Evolutionary conservation across 2,329 filamentous ascomycete genomes (phyloP).

Genomic region (Colletotrichum aenigma): DNA sequence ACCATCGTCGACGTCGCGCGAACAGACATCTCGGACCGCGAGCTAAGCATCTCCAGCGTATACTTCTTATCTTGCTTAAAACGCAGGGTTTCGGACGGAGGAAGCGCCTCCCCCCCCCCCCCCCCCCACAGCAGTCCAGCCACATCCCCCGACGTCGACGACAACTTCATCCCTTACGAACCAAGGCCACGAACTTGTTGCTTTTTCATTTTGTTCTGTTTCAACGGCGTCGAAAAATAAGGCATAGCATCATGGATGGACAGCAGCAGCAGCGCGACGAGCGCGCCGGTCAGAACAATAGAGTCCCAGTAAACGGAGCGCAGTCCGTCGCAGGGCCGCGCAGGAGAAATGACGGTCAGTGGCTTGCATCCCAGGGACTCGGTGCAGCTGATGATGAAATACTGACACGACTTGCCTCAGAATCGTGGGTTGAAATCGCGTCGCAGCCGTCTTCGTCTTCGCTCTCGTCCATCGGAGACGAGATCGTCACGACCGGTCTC

Average conservation of each 20-base stretch:
- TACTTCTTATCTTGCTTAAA: constrained; percentile 16
- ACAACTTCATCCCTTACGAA: background rate
- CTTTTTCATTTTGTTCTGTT: background rate
- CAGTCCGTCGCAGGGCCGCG: constrained; percentile 14
- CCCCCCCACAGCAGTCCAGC: constrained; percentile 14
- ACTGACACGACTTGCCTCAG: constrained; percentile 47
- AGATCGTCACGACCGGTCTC: constrained; percentile 89
- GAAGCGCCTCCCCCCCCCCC: constrained; percentile 5
- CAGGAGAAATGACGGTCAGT: constrained; percentile 22
- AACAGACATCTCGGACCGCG: constrained; percentile 20
- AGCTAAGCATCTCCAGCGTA: constrained; percentile 12
- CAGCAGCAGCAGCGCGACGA: constrained; percentile 20
- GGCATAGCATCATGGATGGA: constrained; percentile 9
- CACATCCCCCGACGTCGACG: constrained; percentile 2
- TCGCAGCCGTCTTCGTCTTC: constrained; percentile 95
- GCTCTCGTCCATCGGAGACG: constrained; percentile 82
- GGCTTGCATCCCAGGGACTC: constrained; percentile 21
- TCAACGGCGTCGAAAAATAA: background rate
- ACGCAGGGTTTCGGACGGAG: constrained; percentile 20
- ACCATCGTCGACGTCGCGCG: background rate
- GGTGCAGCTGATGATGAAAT: background rate
- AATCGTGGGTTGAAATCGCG: constrained; percentile 95
- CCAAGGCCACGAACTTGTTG: background rate
- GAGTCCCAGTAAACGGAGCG: constrained; percentile 15
- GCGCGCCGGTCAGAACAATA: constrained; percentile 25